Percentiles rank a stretch among this genome's conserved stretches.
phyloP scores from a whole-genome alignment of 2,329 filamentous ascomycete species.

The Plenodomus lindquistii region DNA sequence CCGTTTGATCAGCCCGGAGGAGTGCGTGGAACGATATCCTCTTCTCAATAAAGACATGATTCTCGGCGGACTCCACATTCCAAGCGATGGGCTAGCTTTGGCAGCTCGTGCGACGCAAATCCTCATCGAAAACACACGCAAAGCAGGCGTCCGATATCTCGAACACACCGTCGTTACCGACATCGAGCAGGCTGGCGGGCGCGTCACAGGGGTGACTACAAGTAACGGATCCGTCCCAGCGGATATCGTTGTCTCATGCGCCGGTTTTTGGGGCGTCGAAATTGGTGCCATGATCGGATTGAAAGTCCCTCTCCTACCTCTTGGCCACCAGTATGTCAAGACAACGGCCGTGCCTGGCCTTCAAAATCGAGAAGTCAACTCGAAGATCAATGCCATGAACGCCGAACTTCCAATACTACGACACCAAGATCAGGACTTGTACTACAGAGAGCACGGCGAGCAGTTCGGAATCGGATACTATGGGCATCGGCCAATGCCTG shows the following conservation, averaged over 20 bases:
- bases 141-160: constrained; percentile 63
- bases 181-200: constrained; percentile 54
- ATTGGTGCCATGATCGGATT: constrained; percentile 64
- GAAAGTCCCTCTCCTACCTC: constrained; percentile 61
- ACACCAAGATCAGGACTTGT: constrained; percentile 66
- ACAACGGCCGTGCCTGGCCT: constrained; percentile 58
- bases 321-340: constrained; percentile 68
- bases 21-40: constrained; percentile 60
- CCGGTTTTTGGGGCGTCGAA: constrained; percentile 69
- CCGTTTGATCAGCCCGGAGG: constrained; percentile 55
- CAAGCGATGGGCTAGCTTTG: constrained; percentile 63
- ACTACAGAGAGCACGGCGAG: constrained; percentile 68
- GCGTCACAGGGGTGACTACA: constrained; percentile 62
- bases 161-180: constrained; percentile 61
- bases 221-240: constrained; percentile 55
- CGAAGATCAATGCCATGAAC: constrained; percentile 51
- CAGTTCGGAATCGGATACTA: constrained; percentile 67
- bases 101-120: constrained; percentile 65
- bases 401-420: constrained; percentile 63
- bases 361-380: constrained; percentile 45
- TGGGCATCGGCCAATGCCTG: constrained; percentile 64
- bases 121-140: constrained; percentile 61
- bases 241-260: constrained; percentile 66
- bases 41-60: constrained; percentile 58
- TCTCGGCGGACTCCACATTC: constrained; percentile 63